A percentile compares a stretch with the other conserved stretches of the same genome.
phyloP scores from a whole-genome alignment of 1,284 basidiomycete species.

The Ustanciosporium gigantosporum region DNA sequence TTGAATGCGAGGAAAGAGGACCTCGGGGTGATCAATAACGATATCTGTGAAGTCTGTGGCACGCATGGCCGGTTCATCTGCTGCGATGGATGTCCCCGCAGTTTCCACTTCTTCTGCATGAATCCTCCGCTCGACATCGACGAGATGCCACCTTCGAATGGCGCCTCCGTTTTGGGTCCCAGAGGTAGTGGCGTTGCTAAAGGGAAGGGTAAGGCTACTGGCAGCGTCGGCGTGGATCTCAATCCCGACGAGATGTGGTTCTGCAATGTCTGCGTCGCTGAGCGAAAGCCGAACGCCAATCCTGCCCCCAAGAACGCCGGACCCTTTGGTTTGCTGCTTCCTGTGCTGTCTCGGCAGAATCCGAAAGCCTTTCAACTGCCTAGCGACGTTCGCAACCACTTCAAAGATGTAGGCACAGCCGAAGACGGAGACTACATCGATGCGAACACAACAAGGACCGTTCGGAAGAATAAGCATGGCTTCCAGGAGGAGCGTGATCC shows the following conservation, averaged over 20 bases:
- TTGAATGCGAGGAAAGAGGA: conserved; percentile 23
- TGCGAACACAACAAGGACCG: conserved; percentile 66
- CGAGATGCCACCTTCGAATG: conserved; percentile 68
- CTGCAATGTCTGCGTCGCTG: conserved; percentile 73
- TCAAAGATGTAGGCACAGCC: conserved; percentile 69
- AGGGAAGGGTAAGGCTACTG: conserved; percentile 25
- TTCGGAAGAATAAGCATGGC: conserved; percentile 71
- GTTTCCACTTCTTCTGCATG: conserved; percentile 94
- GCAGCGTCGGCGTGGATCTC: conserved; percentile 13
- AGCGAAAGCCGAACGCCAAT: conserved; percentile 30
- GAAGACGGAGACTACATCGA: conserved; percentile 65
- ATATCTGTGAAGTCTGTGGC: conserved; percentile 89
- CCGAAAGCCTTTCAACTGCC: conserved; percentile 87
- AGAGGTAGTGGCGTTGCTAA: conserved; percentile 8
- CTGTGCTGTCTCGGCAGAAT: conserved; percentile 69
- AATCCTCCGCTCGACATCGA: conserved; percentile 88
- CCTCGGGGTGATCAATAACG: conserved; percentile 73
- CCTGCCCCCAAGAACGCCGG: conserved; percentile 44
- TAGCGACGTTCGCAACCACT: conserved; percentile 81
- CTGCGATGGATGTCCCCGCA: conserved; percentile 93
- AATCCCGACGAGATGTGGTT: conserved; percentile 81
- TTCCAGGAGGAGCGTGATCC: conserved; percentile 89
- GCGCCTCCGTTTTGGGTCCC: conserved; percentile 29
- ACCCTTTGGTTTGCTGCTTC: conserved; percentile 67
- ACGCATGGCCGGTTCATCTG: conserved; percentile 72